Base-by-base conservation (phyloP, 352 stramenopile species). In the Peronosclerospora sorghi region DNA sequence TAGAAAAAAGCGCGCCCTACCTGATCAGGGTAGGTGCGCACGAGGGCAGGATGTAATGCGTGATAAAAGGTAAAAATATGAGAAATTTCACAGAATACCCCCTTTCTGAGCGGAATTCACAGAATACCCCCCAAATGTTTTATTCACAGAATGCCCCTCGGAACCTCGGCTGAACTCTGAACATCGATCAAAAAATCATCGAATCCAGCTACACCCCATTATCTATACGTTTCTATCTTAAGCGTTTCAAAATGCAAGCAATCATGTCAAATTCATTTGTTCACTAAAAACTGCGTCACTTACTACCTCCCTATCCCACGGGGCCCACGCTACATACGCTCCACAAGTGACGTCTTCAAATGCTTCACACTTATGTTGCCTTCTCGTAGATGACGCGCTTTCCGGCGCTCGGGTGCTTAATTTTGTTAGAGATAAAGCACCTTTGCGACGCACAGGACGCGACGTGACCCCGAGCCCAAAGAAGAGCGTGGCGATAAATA, bases 321-420 rank as follows among this genome's bases (percentile, higher is more conserved):
- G n/a, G 24, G 5, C 12, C 48, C 47, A 55, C 40, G 35, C 41
- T 43, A 57, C 42, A 44, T 21, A 40, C 13, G 37, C 17, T 34
- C 1, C 4, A 1, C 8, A 36, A 5, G 21, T 43, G 34, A 17
- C 12, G 26, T 42, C 29, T 3, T 18, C 1, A 32, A 18, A n/a
- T n/a, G 18, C 24, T 45, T 30, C 13, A 41, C 51, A 41, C 35
- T 67, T 62, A 89, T 27, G 63, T 41, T 10, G 62, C 58, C 64
- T 90, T 90, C 57, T 87, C 74, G 51, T 90, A 90, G 29, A 87
- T 70, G 30, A 90, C 73, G 45, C 78, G 78, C 56, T 90, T 80
- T 44, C 74, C 75, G 9, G 87, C 65, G 35, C 85, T 64, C 48
- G 62, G 83, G 59, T 87, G 73, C 62, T 90, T 90, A 62, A 90